Conservation (phyloP, 1,139 yeast species). For the Debaryomycetaceae sp. region DNA sequence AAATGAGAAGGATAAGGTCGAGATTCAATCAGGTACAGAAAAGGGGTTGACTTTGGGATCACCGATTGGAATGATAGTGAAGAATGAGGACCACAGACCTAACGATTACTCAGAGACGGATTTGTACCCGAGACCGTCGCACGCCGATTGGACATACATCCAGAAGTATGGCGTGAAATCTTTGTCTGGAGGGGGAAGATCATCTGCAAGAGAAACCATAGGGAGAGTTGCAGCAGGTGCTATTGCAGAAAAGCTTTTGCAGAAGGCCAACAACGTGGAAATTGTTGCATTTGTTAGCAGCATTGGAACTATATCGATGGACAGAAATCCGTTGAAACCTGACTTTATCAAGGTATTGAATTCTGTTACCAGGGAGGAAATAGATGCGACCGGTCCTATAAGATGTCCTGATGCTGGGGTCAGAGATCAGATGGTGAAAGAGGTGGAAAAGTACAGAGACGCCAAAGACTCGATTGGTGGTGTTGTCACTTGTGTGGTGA, state of each 20-base stretch:
- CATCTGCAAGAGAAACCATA: slow-evolving; percentile 95
- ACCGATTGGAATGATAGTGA: slow-evolving; percentile 90
- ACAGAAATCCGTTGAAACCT: slow-evolving; percentile 65
- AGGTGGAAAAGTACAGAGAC: slow-evolving; percentile 84
- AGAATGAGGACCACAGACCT: slow-evolving; percentile 95
- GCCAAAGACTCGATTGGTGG: slow-evolving; percentile 94
- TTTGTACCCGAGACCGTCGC: slow-evolving; percentile 94
- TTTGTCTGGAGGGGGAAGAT: slow-evolving; percentile 95
- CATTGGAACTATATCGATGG: slow-evolving; percentile 77
- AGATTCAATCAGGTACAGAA: slow-evolving; percentile 94
- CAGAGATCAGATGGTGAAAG: slow-evolving; percentile 78
- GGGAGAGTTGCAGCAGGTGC: slow-evolving; percentile 99
- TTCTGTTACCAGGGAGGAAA: slow-evolving; percentile 81
- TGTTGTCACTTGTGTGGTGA: slow-evolving; percentile 92
- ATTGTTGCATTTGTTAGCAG: slow-evolving; percentile 94
- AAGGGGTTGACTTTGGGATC: slow-evolving; percentile 89
- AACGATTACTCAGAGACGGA: slow-evolving; percentile 94
- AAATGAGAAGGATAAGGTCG: slow-evolving; percentile 89
- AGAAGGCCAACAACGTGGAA: slow-evolving; percentile 77
- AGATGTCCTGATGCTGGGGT: slow-evolving; percentile 83
- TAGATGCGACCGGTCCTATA: slow-evolving; percentile 84
- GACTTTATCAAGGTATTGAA: slow-evolving; percentile 64
- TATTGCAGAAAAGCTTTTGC: slow-evolving; percentile 86
- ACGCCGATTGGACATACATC: slow-evolving; percentile 93
- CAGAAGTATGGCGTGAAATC: slow-evolving; percentile 90